Evolutionary conservation across 495 filamentous ascomycete species (phyloP), one percentile per base, ranked within the genome.

Genomic region (Hypoxylon cercidicola): DNA sequence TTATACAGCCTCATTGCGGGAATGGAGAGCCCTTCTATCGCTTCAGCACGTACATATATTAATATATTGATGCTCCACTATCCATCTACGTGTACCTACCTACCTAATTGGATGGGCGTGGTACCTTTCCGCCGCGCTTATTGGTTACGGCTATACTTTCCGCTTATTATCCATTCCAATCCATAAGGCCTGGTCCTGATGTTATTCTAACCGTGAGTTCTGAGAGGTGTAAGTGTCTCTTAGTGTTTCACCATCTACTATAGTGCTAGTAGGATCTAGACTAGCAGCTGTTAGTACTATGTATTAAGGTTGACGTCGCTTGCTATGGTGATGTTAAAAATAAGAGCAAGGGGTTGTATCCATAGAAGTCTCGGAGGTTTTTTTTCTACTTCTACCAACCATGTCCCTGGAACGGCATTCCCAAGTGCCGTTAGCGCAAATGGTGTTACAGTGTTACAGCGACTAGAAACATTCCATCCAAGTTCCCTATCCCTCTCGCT

Each of bases 371-470:
- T 62, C 60, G 51, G 60, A 32, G 55, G 54, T 49, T 62, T 62
- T 50, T 37, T 28, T 18, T 11, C 34, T 19, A 7, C 49, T 18
- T 54, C 46, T 58, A 49, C 64, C 49, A 62, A 68, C 64, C 64
- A 68, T 55, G 45, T 62, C 59, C 64, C 59, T 62, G 58, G 59
- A 62, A 32, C 28, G 48, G 50, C 63, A 57, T 25, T 48, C 48
- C 20, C 49, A 68, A 68, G 53, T 68, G 64, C 64, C 64, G 59
- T 68, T 68, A 62, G 64, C 55, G 64, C 59, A 28, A 51, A 60
- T 63, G 41, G 65, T 68, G 46, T 5, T 47, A 47, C 41, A 47
- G 30, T 32, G 48, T 19, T 68, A 64, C 58, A 54, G 19, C 23
- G 54, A 49, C 43, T 34, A 21, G 43, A 55, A 61, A 53, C 59